Evolutionary conservation across 2,329 filamentous ascomycete genomes (phyloP).

Genomic region (Fusarium nematophilum): DNA sequence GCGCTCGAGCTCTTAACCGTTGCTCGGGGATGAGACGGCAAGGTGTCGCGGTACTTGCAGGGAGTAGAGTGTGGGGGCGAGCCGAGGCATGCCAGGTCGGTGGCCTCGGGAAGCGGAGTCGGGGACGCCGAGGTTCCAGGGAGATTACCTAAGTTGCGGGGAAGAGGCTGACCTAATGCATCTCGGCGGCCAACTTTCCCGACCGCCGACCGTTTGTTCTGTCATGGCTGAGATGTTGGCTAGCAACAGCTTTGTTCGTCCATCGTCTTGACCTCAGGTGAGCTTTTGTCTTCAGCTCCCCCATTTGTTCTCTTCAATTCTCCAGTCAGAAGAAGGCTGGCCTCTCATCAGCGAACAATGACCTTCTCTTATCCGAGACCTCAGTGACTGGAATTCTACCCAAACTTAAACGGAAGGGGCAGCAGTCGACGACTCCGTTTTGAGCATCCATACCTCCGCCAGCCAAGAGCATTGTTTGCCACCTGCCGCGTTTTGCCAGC

Average conservation of each 20-base stretch:
- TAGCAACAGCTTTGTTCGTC: neutral
- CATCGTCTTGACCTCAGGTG: neutral
- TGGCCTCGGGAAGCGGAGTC: constrained; percentile 24
- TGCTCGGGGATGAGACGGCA: constrained; percentile 30
- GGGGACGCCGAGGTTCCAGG: constrained; percentile 31
- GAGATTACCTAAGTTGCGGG: constrained; percentile 20
- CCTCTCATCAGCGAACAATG: neutral
- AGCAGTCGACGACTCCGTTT: neutral
- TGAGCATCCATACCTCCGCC: neutral
- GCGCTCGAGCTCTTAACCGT: constrained; percentile 12
- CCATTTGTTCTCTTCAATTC: too few species aligned
- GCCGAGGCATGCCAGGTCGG: constrained; percentile 43
- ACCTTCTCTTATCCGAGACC: neutral
- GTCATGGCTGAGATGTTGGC: neutral
- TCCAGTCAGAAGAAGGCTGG: neutral
- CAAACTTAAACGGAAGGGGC: constrained; percentile 4
- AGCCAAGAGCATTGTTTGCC: too few species aligned
- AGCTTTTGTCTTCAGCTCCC: neutral
- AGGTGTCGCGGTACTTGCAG: constrained; percentile 35
- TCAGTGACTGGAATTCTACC: constrained; percentile 28
- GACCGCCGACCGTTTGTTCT: neutral
- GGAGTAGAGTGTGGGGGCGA: constrained; percentile 43
- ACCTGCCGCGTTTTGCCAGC: neutral
- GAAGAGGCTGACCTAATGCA: constrained; percentile 1
- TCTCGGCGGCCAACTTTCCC: neutral